phyloP scores from a whole-genome alignment of 1,139 yeast species.

The Citeromyces hawaiiensis region DNA sequence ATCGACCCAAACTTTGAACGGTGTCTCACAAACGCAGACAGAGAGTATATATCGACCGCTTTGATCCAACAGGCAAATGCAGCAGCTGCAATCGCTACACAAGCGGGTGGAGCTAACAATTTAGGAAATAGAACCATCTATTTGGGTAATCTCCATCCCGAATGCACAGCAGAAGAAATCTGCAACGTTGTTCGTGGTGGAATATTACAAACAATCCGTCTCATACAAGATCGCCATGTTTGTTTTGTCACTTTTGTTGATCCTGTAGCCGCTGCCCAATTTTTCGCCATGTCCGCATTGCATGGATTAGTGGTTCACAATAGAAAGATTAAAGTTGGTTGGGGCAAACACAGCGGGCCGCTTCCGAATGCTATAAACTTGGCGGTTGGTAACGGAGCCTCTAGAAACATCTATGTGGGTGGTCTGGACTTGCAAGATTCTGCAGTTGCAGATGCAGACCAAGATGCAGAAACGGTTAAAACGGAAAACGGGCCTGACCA shows the following conservation, averaged over 20 bases:
- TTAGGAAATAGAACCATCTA: conserved; percentile 71
- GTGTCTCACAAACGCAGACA: conserved; percentile 57
- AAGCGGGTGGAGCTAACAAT: conserved; percentile 60
- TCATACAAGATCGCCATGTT: conserved; percentile 69
- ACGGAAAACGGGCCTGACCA: conserved; percentile 4
- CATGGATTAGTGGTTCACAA: conserved; percentile 70
- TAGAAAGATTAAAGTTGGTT: conserved; percentile 63
- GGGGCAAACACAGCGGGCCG: conserved; percentile 80
- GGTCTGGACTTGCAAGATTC: conserved; percentile 20
- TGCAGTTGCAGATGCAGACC: conserved; percentile 5
- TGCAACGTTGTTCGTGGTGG: conserved; percentile 83
- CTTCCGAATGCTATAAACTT: conserved; percentile 60
- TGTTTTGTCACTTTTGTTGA: conserved; percentile 72
- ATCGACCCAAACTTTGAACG: conserved; percentile 85
- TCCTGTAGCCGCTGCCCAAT: conserved; percentile 73
- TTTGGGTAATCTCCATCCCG: conserved; percentile 64
- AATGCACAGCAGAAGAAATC: conserved; percentile 67
- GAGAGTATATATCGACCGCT: conserved; percentile 31
- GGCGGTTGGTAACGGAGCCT: conserved; percentile 75
- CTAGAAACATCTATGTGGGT: conserved; percentile 72
- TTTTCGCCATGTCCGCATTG: conserved; percentile 65
- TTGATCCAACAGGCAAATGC: conserved; percentile 57
- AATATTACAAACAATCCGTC: conserved; percentile 54
- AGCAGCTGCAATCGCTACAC: conserved; percentile 62
- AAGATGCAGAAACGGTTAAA: conserved; percentile 17